A percentile compares a stretch with the other conserved stretches of the same genome.
Conservation (phyloP, 495 filamentous ascomycete species). For the Staphylotrichum tortipilum region DNA sequence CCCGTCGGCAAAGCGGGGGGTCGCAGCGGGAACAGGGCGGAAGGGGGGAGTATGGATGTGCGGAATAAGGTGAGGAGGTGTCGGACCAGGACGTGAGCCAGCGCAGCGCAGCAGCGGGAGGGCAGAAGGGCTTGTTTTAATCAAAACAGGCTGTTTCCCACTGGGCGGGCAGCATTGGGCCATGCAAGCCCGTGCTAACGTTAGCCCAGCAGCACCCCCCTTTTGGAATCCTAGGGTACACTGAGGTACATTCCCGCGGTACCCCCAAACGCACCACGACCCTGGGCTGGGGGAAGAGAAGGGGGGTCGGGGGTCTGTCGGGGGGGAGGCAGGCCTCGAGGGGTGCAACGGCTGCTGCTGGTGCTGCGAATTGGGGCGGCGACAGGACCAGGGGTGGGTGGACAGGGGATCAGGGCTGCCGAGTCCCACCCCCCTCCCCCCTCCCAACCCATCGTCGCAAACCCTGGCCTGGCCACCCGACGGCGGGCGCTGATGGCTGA, state of each 20-base stretch:
- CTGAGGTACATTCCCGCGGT: slow-evolving; percentile 15
- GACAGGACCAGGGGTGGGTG: slow-evolving; percentile 14
- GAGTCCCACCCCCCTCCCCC: not conserved
- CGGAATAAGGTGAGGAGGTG: slow-evolving; percentile 4
- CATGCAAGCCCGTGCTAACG: not conserved
- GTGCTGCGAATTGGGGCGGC: slow-evolving; percentile 17
- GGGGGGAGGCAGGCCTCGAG: slow-evolving; percentile 17
- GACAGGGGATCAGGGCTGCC: slow-evolving; percentile 3
- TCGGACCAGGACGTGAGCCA: slow-evolving; percentile 4
- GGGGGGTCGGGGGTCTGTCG: no score
- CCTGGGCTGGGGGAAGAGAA: no score
- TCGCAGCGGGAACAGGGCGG: no score
- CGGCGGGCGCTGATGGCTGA: no score
- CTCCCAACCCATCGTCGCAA: slow-evolving; percentile 3
- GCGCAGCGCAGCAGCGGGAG: not conserved
- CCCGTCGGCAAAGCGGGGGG: no score
- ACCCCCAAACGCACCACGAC: slow-evolving; percentile 9
- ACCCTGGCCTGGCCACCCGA: slow-evolving; percentile 1
- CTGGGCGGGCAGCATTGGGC: not conserved
- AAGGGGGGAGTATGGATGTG: no score
- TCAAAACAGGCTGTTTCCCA: slow-evolving; percentile 1
- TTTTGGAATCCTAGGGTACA: slow-evolving; percentile 9
- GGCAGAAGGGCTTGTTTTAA: slow-evolving; percentile 12
- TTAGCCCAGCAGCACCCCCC: slow-evolving; percentile 4
- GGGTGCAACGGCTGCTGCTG: slow-evolving; percentile 23